Conservation (phyloP, 1,284 basidiomycete species). For the Rhodotorula glutinis region DNA sequence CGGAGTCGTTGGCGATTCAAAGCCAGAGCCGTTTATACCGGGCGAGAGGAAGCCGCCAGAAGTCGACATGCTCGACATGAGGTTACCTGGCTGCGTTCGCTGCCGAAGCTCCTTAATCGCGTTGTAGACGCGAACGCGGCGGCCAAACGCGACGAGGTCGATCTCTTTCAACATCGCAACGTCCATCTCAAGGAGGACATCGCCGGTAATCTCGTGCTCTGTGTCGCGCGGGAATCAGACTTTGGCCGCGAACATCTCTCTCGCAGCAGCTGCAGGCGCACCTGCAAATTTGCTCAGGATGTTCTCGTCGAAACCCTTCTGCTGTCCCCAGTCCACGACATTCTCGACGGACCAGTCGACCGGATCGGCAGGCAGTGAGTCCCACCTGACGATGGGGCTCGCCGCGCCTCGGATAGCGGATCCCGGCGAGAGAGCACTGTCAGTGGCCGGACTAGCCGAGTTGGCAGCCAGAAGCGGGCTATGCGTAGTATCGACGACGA, state of each 20-base stretch:
- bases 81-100: constrained; percentile 56
- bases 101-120: constrained; percentile 77
- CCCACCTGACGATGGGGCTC: not conserved
- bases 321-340: constrained; percentile 82
- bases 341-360: constrained; percentile 76
- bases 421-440: not conserved
- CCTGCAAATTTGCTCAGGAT: constrained; percentile 82
- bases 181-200: constrained; percentile 91
- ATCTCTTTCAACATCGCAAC: constrained; percentile 92
- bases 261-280: constrained; percentile 48
- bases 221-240: constrained; percentile 9
- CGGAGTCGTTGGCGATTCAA: not conserved
- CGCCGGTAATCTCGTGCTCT: constrained; percentile 98
- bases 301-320: constrained; percentile 77
- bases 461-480: not conserved
- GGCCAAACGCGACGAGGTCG: constrained; percentile 89
- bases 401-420: not conserved
- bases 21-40: constrained; percentile 4
- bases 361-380: constrained; percentile 26
- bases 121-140: constrained; percentile 87
- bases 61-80: not conserved
- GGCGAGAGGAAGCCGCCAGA: constrained; percentile 15
- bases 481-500: not conserved
- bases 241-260: not conserved
- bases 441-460: not conserved